Evolutionary conservation across 2,329 filamentous ascomycete species (phyloP), one percentile per base, ranked within the genome.

Genomic region (Blumeria hordei): DNA sequence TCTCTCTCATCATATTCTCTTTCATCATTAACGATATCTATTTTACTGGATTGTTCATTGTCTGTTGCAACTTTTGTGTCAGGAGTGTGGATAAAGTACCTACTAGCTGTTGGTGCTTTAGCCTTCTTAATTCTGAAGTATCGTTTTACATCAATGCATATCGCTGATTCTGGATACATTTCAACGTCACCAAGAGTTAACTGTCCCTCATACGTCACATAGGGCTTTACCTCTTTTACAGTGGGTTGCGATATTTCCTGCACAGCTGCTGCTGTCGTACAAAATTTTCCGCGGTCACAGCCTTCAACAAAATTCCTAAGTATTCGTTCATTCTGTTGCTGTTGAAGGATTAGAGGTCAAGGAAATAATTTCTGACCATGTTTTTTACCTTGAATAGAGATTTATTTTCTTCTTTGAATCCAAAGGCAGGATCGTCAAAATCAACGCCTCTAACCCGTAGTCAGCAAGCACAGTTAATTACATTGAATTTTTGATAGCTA

Each of bases 361-460:
- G 21, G 11, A 28, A 28, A 11, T 28, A 28, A 28, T 32, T 11
- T 28, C 28, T 10, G 8, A 10, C 33, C 1, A 16, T 8, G 4
- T 39, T 39, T 37, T 8, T 39, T 10, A 82, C 80, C 73, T 96
- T 96, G 54, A 67, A 65, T 0, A 66, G 60, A 16, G 81, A 70
- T 65, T 98, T 98, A 59, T 84, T 77, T 66, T 95, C 88, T 69
- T 96, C 90, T 66, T 94, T 94, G 65, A 86, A 85, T 44, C 88
- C 88, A 64, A 83, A 94, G 1, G 94, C 88, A 0, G 78, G 66
- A 65, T 95, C 88, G 64, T 98, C 88, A 67, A 98, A 96, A 66
- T 98, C 92, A 16, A 94, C 78, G 12, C 92, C 92, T 55, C 83
- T 88, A 56, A 3, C 45, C 21, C 34, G 35, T 21, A 56, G 67